Percentiles rank a stretch among this genome's conserved stretches.
Conservation (phyloP, 2,329 filamentous ascomycete species). For the Cyanodermella asteris region DNA sequence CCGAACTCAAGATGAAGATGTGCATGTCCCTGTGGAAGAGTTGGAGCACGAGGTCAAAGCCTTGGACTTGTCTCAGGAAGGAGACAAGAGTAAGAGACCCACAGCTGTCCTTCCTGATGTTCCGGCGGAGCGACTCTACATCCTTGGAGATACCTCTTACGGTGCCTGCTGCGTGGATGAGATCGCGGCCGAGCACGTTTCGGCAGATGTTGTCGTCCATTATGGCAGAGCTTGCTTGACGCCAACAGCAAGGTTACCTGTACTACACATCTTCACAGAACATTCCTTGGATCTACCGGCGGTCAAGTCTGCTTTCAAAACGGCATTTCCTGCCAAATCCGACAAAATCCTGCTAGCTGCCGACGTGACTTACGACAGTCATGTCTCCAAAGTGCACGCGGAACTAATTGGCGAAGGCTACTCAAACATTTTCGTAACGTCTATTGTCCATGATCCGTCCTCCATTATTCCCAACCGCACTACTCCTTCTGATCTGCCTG, state of each 20-base stretch:
- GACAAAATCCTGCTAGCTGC: slow-evolving; percentile 61
- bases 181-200: slow-evolving; percentile 79
- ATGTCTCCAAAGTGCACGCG: slow-evolving; percentile 38
- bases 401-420: slow-evolving; percentile 45
- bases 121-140: slow-evolving; percentile 45
- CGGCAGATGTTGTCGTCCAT: slow-evolving; percentile 79
- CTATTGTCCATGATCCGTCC: slow-evolving; percentile 54
- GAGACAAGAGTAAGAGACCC: not conserved
- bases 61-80: not conserved
- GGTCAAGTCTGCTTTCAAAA: slow-evolving; percentile 39
- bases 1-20: not conserved
- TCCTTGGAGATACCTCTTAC: slow-evolving; percentile 89
- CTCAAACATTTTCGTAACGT: slow-evolving; percentile 42
- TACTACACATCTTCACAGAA: slow-evolving; percentile 75
- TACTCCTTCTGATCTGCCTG: slow-evolving; percentile 34
- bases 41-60: slow-evolving; percentile 6
- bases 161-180: slow-evolving; percentile 95
- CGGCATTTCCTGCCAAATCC: slow-evolving; percentile 42
- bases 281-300: slow-evolving; percentile 38
- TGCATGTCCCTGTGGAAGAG: slow-evolving; percentile 1
- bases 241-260: slow-evolving; percentile 66
- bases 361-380: slow-evolving; percentile 66
- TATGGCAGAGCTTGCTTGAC: slow-evolving; percentile 86
- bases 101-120: slow-evolving; percentile 11
- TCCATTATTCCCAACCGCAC: slow-evolving; percentile 69